Conservation (phyloP, 108 stramenopile species). For the Cyclostephanos tholiformis region DNA sequence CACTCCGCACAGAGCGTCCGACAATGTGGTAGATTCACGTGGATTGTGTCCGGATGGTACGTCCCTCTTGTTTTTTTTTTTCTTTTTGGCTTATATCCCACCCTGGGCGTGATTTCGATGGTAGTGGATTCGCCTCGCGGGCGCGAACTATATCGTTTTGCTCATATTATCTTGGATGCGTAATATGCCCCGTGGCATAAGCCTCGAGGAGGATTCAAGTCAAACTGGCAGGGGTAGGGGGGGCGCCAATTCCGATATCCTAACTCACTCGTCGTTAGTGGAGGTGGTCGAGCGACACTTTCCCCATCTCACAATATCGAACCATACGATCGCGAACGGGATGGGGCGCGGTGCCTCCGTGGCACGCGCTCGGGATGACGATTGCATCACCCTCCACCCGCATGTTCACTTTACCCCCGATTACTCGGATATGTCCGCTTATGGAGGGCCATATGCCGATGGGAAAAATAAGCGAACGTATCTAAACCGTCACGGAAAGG, state of each 20-base stretch:
- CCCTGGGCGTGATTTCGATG: too few species aligned
- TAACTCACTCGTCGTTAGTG: slow-evolving; percentile 33
- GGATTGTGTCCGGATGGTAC: slow-evolving; percentile 56
- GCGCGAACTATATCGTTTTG: too few species aligned
- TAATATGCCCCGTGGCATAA: not conserved
- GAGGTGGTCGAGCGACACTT: slow-evolving; percentile 46
- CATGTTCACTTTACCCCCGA: slow-evolving; percentile 59
- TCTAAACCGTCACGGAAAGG: slow-evolving; percentile 39
- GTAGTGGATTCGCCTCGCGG: too few species aligned
- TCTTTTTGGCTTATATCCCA: too few species aligned
- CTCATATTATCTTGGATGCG: too few species aligned
- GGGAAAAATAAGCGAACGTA: slow-evolving; percentile 44
- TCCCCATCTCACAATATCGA: slow-evolving; percentile 37
- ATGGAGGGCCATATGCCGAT: slow-evolving; percentile 57
- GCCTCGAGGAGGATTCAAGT: slow-evolving; percentile 27
- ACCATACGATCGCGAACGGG: slow-evolving; percentile 17
- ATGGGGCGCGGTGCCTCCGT: slow-evolving; percentile 1
- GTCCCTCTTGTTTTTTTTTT: not conserved
- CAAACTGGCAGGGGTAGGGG: slow-evolving; percentile 40
- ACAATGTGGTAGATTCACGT: slow-evolving; percentile 55
- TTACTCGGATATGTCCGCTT: slow-evolving; percentile 52
- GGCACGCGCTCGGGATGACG: slow-evolving; percentile 12
- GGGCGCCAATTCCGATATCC: slow-evolving; percentile 44
- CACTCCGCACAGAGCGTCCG: slow-evolving; percentile 49
- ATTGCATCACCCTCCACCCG: slow-evolving; percentile 39